Conservation (phyloP, 2,329 filamentous ascomycete genomes). For the Clarireedia paspali region DNA sequence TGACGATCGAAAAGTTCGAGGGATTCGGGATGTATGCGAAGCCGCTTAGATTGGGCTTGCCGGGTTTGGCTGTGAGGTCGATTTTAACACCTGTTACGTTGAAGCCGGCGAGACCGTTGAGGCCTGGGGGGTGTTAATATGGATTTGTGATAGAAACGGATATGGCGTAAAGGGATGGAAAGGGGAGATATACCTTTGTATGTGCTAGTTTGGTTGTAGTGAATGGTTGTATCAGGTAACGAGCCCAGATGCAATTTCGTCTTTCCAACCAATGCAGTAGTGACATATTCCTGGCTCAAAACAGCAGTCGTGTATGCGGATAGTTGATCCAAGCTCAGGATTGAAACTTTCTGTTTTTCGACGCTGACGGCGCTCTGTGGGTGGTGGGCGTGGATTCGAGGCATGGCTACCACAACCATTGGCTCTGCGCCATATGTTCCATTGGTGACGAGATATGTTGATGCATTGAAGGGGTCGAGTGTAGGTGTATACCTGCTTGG, state of each 20-base stretch:
- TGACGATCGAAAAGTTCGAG: constrained; percentile 44
- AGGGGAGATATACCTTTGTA: constrained; percentile 42
- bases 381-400: constrained; percentile 25
- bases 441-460: constrained; percentile 37
- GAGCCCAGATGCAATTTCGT: constrained; percentile 42
- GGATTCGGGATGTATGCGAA: constrained; percentile 52
- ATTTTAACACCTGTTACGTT: constrained; percentile 41
- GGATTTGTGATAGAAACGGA: not conserved
- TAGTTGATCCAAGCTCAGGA: constrained; percentile 30
- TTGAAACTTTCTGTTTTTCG: constrained; percentile 36
- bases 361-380: constrained; percentile 34
- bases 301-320: constrained; percentile 38
- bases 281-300: constrained; percentile 40
- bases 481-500: constrained; percentile 44
- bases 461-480: constrained; percentile 45
- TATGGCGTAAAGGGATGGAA: not conserved
- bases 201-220: constrained; percentile 48
- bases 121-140: constrained; percentile 32
- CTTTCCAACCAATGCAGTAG: constrained; percentile 42
- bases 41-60: constrained; percentile 47
- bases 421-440: constrained; percentile 24
- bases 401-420: constrained; percentile 25
- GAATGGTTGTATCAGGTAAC: constrained; percentile 41
- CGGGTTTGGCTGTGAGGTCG: constrained; percentile 30
- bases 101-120: constrained; percentile 49